A percentile compares a stretch with the other conserved stretches of the same genome.
phyloP scores from a whole-genome alignment of 2,329 filamentous ascomycete genomes.

The Penicillium sp. region DNA sequence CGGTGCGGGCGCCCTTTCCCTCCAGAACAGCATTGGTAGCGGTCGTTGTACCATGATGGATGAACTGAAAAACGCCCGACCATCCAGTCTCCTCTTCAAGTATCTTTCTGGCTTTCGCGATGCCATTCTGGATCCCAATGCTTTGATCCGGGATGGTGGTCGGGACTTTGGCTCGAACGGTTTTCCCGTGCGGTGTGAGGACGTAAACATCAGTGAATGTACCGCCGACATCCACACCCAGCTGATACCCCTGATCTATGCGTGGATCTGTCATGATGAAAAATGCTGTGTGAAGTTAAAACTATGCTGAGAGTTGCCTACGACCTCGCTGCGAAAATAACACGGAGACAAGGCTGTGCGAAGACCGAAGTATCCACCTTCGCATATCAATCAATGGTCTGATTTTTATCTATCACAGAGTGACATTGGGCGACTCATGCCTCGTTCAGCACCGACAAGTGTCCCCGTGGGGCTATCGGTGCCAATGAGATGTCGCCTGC shows the following conservation, averaged over 20 bases:
- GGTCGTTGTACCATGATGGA: slow-evolving; percentile 52
- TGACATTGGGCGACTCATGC: background rate
- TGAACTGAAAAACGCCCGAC: slow-evolving; percentile 48
- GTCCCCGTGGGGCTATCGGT: background rate
- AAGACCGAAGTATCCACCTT: background rate
- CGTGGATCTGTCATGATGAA: background rate
- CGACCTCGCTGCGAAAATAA: background rate
- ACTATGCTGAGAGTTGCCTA: background rate
- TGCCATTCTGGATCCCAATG: slow-evolving; percentile 48
- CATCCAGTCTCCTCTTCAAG: slow-evolving; percentile 41
- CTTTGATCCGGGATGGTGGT: slow-evolving; percentile 49
- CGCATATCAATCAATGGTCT: background rate
- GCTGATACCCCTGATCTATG: slow-evolving; percentile 17
- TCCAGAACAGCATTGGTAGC: slow-evolving; percentile 53
- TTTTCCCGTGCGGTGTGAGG: slow-evolving; percentile 46
- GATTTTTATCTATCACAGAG: background rate
- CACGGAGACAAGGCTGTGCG: background rate
- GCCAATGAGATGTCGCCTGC: background rate
- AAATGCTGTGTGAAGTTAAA: background rate
- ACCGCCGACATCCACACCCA: slow-evolving; percentile 34
- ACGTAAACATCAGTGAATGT: slow-evolving; percentile 52
- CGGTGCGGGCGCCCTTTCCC: slow-evolving; percentile 50
- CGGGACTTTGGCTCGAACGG: slow-evolving; percentile 47
- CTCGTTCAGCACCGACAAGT: background rate
- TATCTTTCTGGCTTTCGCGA: slow-evolving; percentile 41